Evolutionary conservation across 441 rosid genomes (phyloP).

Genomic region (Mallotus repandus): DNA sequence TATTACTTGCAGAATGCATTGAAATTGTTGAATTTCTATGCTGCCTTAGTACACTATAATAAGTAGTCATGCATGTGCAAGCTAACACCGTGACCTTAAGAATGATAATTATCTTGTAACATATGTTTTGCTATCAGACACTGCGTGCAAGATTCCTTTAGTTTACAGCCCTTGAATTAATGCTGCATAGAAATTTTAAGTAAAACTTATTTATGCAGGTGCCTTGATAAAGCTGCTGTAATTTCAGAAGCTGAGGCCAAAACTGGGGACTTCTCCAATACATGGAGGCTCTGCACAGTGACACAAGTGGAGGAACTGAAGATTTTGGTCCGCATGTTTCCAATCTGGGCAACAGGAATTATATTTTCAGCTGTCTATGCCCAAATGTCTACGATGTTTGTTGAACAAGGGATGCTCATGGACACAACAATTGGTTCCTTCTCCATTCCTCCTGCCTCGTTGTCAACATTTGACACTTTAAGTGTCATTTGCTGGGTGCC

Average conservation of each 20-base stretch:
- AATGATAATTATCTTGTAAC: too few species aligned
- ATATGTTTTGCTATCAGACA: not conserved
- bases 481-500: slow-evolving; percentile 88
- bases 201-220: slow-evolving; percentile 40
- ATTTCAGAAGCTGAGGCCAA: slow-evolving; percentile 58
- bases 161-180: not conserved
- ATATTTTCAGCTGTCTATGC: slow-evolving; percentile 74
- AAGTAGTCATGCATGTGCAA: not conserved
- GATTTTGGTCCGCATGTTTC: slow-evolving; percentile 80
- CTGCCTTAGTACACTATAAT: not conserved
- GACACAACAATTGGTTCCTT: slow-evolving; percentile 72
- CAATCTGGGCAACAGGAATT: slow-evolving; percentile 85
- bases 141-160: not conserved
- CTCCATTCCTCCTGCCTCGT: slow-evolving; percentile 78
- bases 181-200: not conserved
- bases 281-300: slow-evolving; percentile 80
- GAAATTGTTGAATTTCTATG: not conserved
- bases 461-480: slow-evolving; percentile 60
- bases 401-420: slow-evolving; percentile 91
- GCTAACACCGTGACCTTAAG: not conserved
- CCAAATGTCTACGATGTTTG: slow-evolving; percentile 81
- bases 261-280: slow-evolving; percentile 47
- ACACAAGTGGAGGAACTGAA: slow-evolving; percentile 93
- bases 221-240: slow-evolving; percentile 88
- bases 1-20: not conserved